Conservation (phyloP, 148 eudicot species). For the Fagopyrum homotropicum region DNA sequence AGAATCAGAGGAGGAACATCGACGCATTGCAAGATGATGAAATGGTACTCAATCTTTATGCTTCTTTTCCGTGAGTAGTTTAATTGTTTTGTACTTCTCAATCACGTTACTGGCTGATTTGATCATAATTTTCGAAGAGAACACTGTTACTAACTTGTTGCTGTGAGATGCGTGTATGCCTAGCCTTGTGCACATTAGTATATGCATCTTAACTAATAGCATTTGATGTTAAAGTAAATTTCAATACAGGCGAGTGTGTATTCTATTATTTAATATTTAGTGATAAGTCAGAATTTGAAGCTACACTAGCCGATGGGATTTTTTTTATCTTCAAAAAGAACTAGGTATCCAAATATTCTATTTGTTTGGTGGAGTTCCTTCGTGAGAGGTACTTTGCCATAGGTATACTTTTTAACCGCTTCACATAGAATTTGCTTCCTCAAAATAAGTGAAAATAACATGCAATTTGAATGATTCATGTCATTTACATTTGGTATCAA, state of each 20-base stretch:
- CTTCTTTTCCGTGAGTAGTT: neutral
- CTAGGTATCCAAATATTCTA: neutral
- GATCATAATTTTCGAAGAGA: too few species aligned
- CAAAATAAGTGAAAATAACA: neutral
- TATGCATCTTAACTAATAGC: neutral
- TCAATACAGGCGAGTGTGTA: neutral
- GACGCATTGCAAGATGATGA: conserved; percentile 35
- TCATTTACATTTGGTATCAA: neutral
- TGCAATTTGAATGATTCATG: neutral
- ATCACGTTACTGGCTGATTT: too few species aligned
- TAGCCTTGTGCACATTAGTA: neutral
- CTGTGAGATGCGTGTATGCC: neutral
- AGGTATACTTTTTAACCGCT: neutral
- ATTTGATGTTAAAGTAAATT: neutral
- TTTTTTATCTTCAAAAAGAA: neutral
- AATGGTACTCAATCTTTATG: conserved; percentile 29
- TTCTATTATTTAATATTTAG: neutral
- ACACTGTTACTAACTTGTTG: too few species aligned
- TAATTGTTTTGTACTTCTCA: neutral
- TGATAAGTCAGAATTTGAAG: neutral
- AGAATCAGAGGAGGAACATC: conserved; percentile 32
- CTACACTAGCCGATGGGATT: neutral
- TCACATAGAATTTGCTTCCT: neutral
- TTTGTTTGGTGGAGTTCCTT: neutral
- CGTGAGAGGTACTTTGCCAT: neutral